Evolutionary conservation across 202 grass and related monocot species (phyloP), one percentile per base, ranked within the genome.

Genomic region (Alloteropsis angusta): DNA sequence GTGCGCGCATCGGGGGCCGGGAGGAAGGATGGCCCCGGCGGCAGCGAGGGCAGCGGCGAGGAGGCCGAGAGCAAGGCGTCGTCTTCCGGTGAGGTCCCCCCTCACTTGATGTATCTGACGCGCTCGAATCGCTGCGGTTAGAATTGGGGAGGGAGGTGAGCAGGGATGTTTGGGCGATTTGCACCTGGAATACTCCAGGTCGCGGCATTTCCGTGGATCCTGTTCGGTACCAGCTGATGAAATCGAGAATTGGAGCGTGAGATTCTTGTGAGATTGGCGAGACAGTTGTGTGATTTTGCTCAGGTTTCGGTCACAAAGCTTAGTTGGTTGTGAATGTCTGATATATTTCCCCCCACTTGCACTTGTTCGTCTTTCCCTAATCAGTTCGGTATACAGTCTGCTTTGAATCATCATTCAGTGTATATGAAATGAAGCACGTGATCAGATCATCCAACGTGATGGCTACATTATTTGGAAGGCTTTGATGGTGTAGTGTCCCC

Each of bases 1-100:
- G 85, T 97, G 78, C 82, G 83, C 23, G 83, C 90, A 35, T 85
- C 87, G 16, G 85, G 87, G 53, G 86, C 64, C 74, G 77, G 65
- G 53, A 82, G 80, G 52, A 42, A 49, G 59, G 59, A 54, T 36
- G 58, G 41, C 7, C 55, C 38, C 12, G 57, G 2, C 48, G 64
- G 19, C 55, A 56, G 16, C 60, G 75, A 65, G 62, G 76, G 66
- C 71, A 68, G 71, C 66, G 87, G 80, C 43, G 73, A 77, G 26
- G 87, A 85, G 42, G 41, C 65, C 34, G 76, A 80, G 65, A 79
- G 49, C 65, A 88, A 85, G 57, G 61, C 85, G 5, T 88, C 83
- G 30, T 80, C 85, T 53, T 83, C 86, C 18, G 82, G 89, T 91
- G 28, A 88, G 77, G 44, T 21, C 25, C 28, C 48, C 17, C 18